Percentiles rank a stretch among this genome's conserved stretches.
Conservation (phyloP, 2,329 filamentous ascomycete species). For the Aspergillus melleus region DNA sequence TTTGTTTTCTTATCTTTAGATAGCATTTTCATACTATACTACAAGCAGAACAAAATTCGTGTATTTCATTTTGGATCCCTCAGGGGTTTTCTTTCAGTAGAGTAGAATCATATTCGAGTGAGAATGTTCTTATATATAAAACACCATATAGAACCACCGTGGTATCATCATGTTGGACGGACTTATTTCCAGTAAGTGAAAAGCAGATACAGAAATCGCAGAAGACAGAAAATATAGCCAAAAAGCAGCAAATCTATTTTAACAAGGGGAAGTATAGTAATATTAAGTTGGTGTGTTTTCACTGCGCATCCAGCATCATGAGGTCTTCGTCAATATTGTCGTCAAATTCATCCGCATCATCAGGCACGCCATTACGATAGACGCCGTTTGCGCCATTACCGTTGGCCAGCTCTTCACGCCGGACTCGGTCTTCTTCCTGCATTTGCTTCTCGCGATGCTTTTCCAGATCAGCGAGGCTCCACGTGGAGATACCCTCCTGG, state of each 20-base stretch:
- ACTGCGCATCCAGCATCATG: slow-evolving; percentile 42
- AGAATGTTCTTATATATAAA: background rate
- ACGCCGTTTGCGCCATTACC: slow-evolving; percentile 26
- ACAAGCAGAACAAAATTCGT: slow-evolving; percentile 8
- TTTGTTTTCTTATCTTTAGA: slow-evolving; percentile 27
- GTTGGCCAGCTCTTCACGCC: slow-evolving; percentile 50
- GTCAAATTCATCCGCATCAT: slow-evolving; percentile 38
- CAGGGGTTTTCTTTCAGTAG: background rate
- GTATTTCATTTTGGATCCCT: background rate
- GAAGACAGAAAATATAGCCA: slow-evolving; percentile 4
- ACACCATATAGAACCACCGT: background rate
- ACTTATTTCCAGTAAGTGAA: slow-evolving; percentile 12
- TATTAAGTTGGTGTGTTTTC: slow-evolving; percentile 10
- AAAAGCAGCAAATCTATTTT: slow-evolving; percentile 5
- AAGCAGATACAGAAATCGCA: slow-evolving; percentile 9
- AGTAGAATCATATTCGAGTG: background rate
- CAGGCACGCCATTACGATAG: slow-evolving; percentile 18
- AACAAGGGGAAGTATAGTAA: background rate
- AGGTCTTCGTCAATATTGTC: slow-evolving; percentile 46
- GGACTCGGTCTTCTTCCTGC: slow-evolving; percentile 66
- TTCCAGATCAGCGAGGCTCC: slow-evolving; percentile 78
- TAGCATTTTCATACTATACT: slow-evolving; percentile 26
- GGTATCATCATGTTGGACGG: background rate
- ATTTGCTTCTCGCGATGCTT: slow-evolving; percentile 69
- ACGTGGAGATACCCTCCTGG: slow-evolving; percentile 90